phyloP scores from a whole-genome alignment of 208 protist genomes.

The Leishmania arabica region DNA sequence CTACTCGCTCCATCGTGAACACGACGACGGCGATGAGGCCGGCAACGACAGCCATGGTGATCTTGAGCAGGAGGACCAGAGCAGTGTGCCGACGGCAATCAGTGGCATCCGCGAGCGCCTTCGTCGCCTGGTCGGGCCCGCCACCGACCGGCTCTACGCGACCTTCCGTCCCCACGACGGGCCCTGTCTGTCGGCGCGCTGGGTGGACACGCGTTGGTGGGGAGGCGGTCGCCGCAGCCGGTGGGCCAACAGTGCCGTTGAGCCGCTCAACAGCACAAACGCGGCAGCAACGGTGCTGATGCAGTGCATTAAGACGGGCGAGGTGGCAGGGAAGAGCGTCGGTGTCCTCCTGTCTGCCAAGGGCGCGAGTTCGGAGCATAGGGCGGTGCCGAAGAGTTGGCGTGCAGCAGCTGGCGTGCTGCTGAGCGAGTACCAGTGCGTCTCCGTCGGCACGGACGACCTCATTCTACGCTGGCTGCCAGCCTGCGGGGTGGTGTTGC shows the following conservation, averaged over 20 bases:
- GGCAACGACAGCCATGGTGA: neutral
- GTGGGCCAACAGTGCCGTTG: slow-evolving; percentile 31
- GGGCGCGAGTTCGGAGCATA: neutral
- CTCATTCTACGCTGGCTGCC: slow-evolving; percentile 73
- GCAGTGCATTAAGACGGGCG: neutral
- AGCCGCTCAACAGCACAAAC: slow-evolving; percentile 26
- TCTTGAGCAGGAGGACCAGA: neutral
- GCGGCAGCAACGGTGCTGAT: slow-evolving; percentile 15
- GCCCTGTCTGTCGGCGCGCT: slow-evolving; percentile 48
- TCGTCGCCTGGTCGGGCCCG: slow-evolving; percentile 5
- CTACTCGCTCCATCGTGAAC: slow-evolving; percentile 60
- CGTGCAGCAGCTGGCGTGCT: slow-evolving; percentile 39
- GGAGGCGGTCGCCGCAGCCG: slow-evolving; percentile 32
- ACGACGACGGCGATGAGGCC: slow-evolving; percentile 4
- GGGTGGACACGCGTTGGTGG: slow-evolving; percentile 77
- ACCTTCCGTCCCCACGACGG: slow-evolving; percentile 37
- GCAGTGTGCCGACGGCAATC: neutral
- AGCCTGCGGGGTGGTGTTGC: slow-evolving; percentile 58
- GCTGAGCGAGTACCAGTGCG: slow-evolving; percentile 66
- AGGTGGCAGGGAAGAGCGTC: neutral
- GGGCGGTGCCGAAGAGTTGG: slow-evolving; percentile 28
- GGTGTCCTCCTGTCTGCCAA: neutral
- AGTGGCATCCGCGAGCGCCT: slow-evolving; percentile 2
- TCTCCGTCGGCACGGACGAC: slow-evolving; percentile 53
- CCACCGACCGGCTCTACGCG: slow-evolving; percentile 42